Percentiles rank a stretch among this genome's conserved stretches.
phyloP scores from a whole-genome alignment of 345 rosid genomes.

The Moringa oleifera region DNA sequence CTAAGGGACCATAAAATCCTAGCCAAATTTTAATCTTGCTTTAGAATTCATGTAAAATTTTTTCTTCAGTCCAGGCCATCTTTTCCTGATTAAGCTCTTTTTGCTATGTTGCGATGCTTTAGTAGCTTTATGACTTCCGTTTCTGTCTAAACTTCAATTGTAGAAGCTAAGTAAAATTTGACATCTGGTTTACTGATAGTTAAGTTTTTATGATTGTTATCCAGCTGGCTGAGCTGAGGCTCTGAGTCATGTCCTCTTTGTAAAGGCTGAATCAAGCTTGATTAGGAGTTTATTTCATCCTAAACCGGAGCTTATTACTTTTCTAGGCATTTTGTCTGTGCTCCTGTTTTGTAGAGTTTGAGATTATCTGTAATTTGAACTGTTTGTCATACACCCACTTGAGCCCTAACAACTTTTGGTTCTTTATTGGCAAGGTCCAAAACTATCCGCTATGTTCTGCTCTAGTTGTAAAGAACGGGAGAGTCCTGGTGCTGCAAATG shows the following conservation, averaged over 20 bases:
- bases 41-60: too few relatives aligned
- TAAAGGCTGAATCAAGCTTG: neutral
- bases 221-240: neutral
- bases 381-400: neutral
- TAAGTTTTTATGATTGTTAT: neutral
- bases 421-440: conserved; percentile 51
- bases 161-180: neutral
- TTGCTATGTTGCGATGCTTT: too few relatives aligned
- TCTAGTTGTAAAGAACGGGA: conserved; percentile 30
- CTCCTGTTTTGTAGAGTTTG: neutral
- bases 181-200: neutral
- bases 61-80: too few relatives aligned
- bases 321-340: neutral
- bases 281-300: neutral
- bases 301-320: too few relatives aligned
- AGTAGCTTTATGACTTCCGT: too few relatives aligned
- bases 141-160: too few relatives aligned
- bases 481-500: conserved; percentile 29
- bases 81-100: too few relatives aligned
- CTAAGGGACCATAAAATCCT: too few relatives aligned
- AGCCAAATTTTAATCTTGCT: too few relatives aligned
- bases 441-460: conserved; percentile 46
- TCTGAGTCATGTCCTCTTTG: neutral
- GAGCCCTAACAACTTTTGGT: conserved; percentile 4
- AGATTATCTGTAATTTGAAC: neutral